phyloP scores from a whole-genome alignment of 805 yeast species.

The Sungouiella thailandica region DNA sequence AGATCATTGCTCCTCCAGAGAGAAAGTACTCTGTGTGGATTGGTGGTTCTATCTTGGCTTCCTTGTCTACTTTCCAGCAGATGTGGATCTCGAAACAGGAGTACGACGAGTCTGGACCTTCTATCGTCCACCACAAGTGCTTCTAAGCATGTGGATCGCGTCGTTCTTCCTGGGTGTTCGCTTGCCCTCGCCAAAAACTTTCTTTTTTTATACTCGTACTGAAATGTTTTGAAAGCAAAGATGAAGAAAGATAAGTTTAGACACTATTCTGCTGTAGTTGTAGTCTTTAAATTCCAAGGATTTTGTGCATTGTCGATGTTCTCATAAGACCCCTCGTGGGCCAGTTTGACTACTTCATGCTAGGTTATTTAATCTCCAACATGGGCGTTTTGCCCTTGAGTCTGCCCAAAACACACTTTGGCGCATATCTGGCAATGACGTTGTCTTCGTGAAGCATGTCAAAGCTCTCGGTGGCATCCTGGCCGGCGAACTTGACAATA shows the following conservation, averaged over 20 bases:
- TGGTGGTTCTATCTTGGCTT: conserved; percentile 99
- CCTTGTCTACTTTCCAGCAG: conserved; percentile 99
- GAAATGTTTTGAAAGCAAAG: conserved; percentile 15
- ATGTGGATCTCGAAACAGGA: conserved; percentile 99
- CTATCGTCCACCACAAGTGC: conserved; percentile 96
- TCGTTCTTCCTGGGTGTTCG: conserved; percentile 12
- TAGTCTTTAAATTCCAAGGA: not conserved
- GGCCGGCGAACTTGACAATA: conserved; percentile 43
- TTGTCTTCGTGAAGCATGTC: conserved; percentile 55
- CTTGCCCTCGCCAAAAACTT: conserved; percentile 8
- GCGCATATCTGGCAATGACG: conserved; percentile 47
- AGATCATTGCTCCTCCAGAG: conserved; percentile 99
- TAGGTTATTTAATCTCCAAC: conserved; percentile 30
- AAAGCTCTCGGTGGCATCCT: conserved; percentile 46
- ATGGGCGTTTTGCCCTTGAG: conserved; percentile 43
- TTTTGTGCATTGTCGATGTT: not conserved
- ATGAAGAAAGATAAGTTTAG: conserved; percentile 7
- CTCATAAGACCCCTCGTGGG: not conserved
- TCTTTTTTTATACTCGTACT: conserved; percentile 5
- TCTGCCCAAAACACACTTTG: conserved; percentile 45
- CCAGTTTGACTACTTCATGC: too few species aligned
- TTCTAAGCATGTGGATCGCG: conserved; percentile 47
- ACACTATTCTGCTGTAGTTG: conserved; percentile 1
- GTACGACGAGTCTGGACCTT: conserved; percentile 99
- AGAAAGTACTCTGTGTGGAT: conserved; percentile 99